Evolutionary conservation across 805 yeast genomes (phyloP).

Genomic region (Candida boidinii): DNA sequence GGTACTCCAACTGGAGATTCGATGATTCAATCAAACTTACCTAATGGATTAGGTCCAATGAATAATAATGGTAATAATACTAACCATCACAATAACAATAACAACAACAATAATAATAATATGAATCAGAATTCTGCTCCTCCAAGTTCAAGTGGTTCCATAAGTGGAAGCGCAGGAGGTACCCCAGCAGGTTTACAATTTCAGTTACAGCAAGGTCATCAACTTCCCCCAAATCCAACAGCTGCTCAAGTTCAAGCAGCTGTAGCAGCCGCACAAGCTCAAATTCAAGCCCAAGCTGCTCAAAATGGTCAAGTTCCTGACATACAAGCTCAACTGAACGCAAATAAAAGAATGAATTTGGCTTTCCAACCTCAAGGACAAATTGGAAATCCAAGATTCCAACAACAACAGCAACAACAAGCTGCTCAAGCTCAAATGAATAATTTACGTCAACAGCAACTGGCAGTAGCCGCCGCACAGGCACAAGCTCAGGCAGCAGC

Average conservation of each 20-base stretch:
- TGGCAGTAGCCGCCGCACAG: slow-evolving; percentile 9
- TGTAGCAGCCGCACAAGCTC: slow-evolving; percentile 1
- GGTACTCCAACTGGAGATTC: slow-evolving; percentile 11
- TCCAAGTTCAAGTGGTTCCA: slow-evolving; percentile 5
- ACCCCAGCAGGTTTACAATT: slow-evolving; percentile 11
- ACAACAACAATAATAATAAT: slow-evolving; percentile 2
- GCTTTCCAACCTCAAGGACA: neutral
- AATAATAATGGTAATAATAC: too few species aligned
- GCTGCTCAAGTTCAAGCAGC: slow-evolving; percentile 4
- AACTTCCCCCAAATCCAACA: slow-evolving; percentile 6
- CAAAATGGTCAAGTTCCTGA: too few species aligned
- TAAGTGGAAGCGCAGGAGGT: slow-evolving; percentile 10
- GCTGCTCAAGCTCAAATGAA: slow-evolving; percentile 21
- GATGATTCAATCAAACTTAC: too few species aligned
- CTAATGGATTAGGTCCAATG: too few species aligned
- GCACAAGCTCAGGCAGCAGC: slow-evolving; percentile 20
- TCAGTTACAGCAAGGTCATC: slow-evolving; percentile 14
- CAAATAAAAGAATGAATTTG: too few species aligned
- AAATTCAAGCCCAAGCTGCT: slow-evolving; percentile 8
- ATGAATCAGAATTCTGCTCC: slow-evolving; percentile 6
- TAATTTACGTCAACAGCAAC: slow-evolving; percentile 17
- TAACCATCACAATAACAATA: slow-evolving; percentile 1
- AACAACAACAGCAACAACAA: slow-evolving; percentile 36
- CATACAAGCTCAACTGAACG: too few species aligned
- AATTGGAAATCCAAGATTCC: slow-evolving; percentile 17